These are phyloP conservation scores for Citrullus amarus DNA, from an alignment of 306 rosid species.

Conservation along the genomic window DNA sequence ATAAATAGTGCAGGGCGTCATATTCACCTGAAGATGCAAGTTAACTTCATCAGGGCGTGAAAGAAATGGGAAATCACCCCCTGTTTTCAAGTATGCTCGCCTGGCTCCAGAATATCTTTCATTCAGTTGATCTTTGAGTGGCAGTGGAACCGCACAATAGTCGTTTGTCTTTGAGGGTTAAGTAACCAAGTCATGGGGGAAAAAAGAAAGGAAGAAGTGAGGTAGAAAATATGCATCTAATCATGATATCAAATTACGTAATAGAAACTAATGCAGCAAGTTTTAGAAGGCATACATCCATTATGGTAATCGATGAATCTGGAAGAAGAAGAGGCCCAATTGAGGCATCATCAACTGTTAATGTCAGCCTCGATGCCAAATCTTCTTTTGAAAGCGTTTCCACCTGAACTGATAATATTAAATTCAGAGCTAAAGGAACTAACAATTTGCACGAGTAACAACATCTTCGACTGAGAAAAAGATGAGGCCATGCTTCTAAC, in stretches of 20 bases:
- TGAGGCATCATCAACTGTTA: conserved; percentile 76
- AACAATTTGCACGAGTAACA: background rate
- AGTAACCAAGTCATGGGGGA: conserved; percentile 11
- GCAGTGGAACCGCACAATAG: conserved; percentile 87
- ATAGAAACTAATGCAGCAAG: background rate
- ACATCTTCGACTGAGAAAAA: background rate
- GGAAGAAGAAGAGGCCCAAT: conserved; percentile 82
- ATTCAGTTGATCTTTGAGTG: conserved; percentile 74
- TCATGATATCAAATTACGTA: background rate
- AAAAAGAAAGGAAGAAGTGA: background rate
- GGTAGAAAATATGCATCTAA: conserved; percentile 5
- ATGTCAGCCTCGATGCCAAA: conserved; percentile 85
- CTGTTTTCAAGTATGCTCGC: conserved; percentile 69
- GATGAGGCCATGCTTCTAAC: background rate
- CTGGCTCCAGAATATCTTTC: conserved; percentile 92
- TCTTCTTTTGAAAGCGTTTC: conserved; percentile 90
- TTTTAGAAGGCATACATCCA: conserved; percentile 73
- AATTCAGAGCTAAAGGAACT: background rate
- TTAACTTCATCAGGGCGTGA: conserved; percentile 99
- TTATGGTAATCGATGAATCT: conserved; percentile 73
- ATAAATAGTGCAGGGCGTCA: background rate
- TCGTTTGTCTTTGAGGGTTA: conserved; percentile 67
- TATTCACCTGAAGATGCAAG: conserved; percentile 82
- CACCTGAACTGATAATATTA: conserved; percentile 38
- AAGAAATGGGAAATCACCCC: conserved; percentile 97